Conservation (phyloP, 176 grass and related monocot genomes). For the Aegilops longissima region DNA sequence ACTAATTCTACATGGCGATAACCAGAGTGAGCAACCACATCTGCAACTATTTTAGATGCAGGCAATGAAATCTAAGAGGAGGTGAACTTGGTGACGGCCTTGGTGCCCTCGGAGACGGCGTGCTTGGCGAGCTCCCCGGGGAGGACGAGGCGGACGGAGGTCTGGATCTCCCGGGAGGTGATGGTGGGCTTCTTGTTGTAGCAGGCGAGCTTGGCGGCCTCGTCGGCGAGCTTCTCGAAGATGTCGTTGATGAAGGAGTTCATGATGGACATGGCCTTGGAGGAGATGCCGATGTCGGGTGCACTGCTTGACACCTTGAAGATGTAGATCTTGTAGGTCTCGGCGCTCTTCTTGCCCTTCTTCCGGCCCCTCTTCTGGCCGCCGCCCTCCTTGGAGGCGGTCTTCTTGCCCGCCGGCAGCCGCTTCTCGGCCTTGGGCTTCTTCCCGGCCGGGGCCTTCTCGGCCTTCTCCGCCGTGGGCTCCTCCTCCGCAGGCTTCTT, state of each 20-base stretch:
- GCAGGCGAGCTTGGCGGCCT: constrained; percentile 37
- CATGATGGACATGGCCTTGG: constrained; percentile 96
- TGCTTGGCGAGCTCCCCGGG: constrained; percentile 63
- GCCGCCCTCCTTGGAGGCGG: constrained; percentile 4
- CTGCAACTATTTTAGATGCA: background rate
- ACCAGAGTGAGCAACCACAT: background rate
- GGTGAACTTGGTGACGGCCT: constrained; percentile 14
- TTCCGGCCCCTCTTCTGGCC: constrained; percentile 22
- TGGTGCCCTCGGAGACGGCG: constrained; percentile 48
- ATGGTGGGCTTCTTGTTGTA: constrained; percentile 76
- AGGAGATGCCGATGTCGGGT: constrained; percentile 83
- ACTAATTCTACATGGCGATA: background rate
- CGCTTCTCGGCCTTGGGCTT: background rate
- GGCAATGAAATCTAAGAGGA: background rate
- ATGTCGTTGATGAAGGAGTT: constrained; percentile 95
- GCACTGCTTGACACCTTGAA: constrained; percentile 97
- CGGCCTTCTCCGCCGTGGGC: background rate
- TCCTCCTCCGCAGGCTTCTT: background rate
- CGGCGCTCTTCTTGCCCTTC: constrained; percentile 52
- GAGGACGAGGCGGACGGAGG: constrained; percentile 59
- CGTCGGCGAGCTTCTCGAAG: constrained; percentile 67
- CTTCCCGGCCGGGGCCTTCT: background rate
- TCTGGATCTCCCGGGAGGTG: constrained; percentile 61
- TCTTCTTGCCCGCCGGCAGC: background rate
- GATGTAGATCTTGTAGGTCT: constrained; percentile 97